phyloP scores from a whole-genome alignment of 176 grass and related monocot genomes.

The Lolium perenne region DNA sequence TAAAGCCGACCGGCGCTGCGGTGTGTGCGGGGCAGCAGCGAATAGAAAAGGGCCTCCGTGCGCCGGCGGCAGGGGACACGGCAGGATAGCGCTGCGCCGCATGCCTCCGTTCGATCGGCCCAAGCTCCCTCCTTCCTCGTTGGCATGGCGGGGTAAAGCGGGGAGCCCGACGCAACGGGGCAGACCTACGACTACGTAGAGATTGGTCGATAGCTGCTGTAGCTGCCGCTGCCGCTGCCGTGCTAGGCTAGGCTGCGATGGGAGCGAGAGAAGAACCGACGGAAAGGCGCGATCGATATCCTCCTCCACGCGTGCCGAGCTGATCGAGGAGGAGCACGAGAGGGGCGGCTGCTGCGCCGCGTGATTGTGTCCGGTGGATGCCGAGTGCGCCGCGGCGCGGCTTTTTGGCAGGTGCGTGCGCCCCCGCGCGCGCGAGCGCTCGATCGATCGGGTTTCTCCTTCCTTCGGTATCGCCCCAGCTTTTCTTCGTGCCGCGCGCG shows the following conservation, averaged over 20 bases:
- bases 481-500: constrained; percentile 15
- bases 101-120: constrained; percentile 23
- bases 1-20: constrained; percentile 58
- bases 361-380: constrained; percentile 28
- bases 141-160: neutral
- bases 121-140: neutral
- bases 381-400: constrained; percentile 17
- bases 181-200: neutral
- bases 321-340: neutral
- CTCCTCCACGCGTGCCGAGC: neutral
- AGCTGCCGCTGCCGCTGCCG: neutral
- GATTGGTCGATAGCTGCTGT: neutral
- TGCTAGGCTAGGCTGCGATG: no score
- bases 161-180: neutral
- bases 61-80: constrained; percentile 48
- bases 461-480: neutral
- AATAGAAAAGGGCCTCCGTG: constrained; percentile 39
- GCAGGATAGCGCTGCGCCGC: constrained; percentile 33
- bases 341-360: neutral
- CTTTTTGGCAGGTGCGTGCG: constrained; percentile 41
- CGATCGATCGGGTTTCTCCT: neutral
- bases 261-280: no score
- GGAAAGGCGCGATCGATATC: neutral
- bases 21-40: constrained; percentile 1
- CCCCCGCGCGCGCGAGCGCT: neutral